Evolutionary conservation across 2,329 filamentous ascomycete genomes (phyloP), one percentile per base, ranked within the genome.

Genomic region (Plectosphaerella cucumerina): DNA sequence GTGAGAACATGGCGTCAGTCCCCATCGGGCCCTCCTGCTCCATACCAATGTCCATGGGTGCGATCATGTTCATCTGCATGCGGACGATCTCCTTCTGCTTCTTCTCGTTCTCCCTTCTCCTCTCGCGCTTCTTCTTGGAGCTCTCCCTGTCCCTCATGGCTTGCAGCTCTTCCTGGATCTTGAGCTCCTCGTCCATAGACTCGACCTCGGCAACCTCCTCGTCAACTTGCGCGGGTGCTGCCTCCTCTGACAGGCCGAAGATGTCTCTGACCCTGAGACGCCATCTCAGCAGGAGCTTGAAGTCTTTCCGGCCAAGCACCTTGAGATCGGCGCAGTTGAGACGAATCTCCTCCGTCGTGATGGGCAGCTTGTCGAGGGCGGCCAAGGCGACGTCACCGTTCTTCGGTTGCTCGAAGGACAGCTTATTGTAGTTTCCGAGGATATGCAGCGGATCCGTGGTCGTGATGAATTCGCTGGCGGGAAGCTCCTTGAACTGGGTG

Each of bases 61-160:
- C 89, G 2, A 86, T 87, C 94, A 99, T 99, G 72, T 97, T 87
- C 75, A 99, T 84, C 69, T 99, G 94, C 87, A 99, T 87, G 33
- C 94, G 85, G n/a, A 96, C 79, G 53, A 97, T 90, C 58, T 97
- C 94, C 60, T 89, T 94, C 60, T 94, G 89, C 70, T 96, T 97
- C 68, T 85, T 85, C 69, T 99, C 94, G 58, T 99, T 99, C 53
- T 96, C 91, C 60, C 81, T 89, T 57, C 92, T 81, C 59, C 87
- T 84, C 62, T 96, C 89, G 60, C 90, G 87, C 72, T 91, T 95
- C 69, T 85, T 93, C 60, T 85, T 85, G 20, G 86, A 69, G 42
- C 72, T 82, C 56, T 94, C 89, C 61, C 85, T 87, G 22, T 97
- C 91, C 58, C 88, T 89, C 62, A 97, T 76, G 4, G 80, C 79